A percentile compares a stretch with the other conserved stretches of the same genome.
Conservation (phyloP, 2,329 filamentous ascomycete species). For the Aspergillus oerlinghausenensis region DNA sequence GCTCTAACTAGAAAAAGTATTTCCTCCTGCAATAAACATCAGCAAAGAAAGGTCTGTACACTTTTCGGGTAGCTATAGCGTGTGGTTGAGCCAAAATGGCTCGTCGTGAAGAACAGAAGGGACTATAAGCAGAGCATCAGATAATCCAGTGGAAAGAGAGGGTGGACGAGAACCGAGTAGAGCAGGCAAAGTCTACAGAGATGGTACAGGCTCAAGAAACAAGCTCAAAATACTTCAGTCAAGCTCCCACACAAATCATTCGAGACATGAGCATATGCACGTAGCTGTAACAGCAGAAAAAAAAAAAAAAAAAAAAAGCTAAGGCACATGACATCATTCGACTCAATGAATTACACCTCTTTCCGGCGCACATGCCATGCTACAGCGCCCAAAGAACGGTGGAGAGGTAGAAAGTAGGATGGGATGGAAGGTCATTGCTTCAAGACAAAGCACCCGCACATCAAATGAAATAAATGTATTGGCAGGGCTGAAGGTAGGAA, state of each 20-base stretch:
- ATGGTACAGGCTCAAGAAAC: background rate
- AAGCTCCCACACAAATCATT: background rate
- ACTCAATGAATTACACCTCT: background rate
- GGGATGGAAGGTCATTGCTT: background rate
- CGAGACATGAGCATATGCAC: background rate
- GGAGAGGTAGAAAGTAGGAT: background rate
- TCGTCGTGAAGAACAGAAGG: background rate
- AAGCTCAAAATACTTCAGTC: background rate
- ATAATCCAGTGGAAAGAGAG: background rate
- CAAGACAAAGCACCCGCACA: background rate
- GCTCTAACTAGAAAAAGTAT: background rate
- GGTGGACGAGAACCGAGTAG: background rate
- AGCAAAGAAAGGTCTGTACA: background rate
- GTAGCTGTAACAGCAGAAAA: background rate
- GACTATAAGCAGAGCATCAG: background rate
- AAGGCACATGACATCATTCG: background rate
- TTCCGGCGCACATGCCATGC: background rate
- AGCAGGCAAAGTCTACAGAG: background rate
- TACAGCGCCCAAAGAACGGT: background rate
- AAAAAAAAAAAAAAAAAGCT: background rate
- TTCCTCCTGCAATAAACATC: background rate
- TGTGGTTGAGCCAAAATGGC: background rate
- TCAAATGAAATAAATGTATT: background rate
- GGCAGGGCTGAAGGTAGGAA: conserved; percentile 1
- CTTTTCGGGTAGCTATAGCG: background rate